Percentiles rank a stretch among this genome's conserved stretches.
Evolutionary conservation across 257 asterid species (phyloP).

Genomic region (Knoxia roxburghii): DNA sequence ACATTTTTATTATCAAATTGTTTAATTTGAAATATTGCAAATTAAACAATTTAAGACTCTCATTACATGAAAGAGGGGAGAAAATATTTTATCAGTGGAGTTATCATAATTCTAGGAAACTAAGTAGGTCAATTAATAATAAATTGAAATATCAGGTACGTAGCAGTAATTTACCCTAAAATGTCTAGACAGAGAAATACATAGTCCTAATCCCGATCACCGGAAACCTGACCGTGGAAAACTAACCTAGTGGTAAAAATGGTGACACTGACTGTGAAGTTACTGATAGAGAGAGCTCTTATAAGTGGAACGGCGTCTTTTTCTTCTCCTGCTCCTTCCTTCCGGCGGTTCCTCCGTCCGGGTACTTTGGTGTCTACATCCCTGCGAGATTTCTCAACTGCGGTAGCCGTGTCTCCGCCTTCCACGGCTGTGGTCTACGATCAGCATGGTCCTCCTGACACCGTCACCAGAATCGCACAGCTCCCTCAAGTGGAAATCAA

Average conservation of each 20-base stretch:
- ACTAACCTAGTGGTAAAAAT: conserved; percentile 18
- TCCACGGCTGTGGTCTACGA: conserved; percentile 85
- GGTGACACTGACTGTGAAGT: conserved; percentile 41
- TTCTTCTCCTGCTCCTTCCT: conserved; percentile 17
- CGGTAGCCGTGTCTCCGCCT: conserved; percentile 62
- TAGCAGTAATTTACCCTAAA: too few relatives aligned
- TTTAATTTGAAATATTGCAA: too few relatives aligned
- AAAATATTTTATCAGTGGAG: too few relatives aligned
- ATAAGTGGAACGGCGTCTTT: conserved; percentile 21
- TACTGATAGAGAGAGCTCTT: conserved; percentile 28
- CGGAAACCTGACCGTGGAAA: not conserved
- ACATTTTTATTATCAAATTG: too few relatives aligned
- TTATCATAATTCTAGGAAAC: too few relatives aligned
- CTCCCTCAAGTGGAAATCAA: conserved; percentile 70
- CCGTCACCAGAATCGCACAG: conserved; percentile 56
- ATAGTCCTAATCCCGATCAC: not conserved
- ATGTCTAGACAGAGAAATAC: too few relatives aligned
- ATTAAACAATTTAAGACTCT: too few relatives aligned
- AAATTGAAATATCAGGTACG: too few relatives aligned
- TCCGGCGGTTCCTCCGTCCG: conserved; percentile 11
- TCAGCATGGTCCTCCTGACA: conserved; percentile 81
- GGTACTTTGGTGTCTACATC: conserved; percentile 8
- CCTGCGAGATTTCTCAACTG: conserved; percentile 43
- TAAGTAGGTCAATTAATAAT: too few relatives aligned
- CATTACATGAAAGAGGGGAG: too few relatives aligned